phyloP scores from a whole-genome alignment of 2,329 filamentous ascomycete genomes.

The Teratosphaeria epicoccoides region DNA sequence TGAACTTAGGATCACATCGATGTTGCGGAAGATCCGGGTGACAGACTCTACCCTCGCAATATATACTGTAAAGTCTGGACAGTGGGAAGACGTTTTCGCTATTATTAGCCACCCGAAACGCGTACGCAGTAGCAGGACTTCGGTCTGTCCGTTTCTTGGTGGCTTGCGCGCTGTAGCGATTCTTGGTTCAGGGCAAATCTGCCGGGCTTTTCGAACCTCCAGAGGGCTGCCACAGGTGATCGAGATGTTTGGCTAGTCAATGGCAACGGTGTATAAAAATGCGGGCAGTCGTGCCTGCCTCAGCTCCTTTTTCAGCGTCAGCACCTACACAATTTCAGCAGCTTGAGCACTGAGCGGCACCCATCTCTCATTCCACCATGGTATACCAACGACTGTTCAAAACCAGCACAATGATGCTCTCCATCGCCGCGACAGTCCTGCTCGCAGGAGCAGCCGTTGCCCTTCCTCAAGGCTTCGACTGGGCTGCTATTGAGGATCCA shows the following conservation, averaged over 20 bases:
- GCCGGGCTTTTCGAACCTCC: background rate
- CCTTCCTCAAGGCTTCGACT: constrained; percentile 16
- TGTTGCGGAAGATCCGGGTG: background rate
- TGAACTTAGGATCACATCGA: background rate
- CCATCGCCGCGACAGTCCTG: constrained; percentile 8
- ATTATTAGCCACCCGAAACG: background rate
- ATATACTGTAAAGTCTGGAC: background rate
- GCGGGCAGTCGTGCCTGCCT: background rate
- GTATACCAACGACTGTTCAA: background rate
- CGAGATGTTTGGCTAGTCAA: background rate
- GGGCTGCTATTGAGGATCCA: constrained; percentile 9
- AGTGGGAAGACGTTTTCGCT: background rate
- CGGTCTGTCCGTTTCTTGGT: background rate
- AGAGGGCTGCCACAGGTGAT: background rate
- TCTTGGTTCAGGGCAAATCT: background rate
- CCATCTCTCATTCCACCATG: background rate
- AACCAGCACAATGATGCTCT: constrained; percentile 7
- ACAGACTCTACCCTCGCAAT: background rate
- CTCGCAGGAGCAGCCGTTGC: constrained; percentile 13
- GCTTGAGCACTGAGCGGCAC: background rate
- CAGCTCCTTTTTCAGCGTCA: background rate
- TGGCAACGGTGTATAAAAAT: background rate
- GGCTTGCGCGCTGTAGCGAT: background rate
- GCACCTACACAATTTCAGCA: background rate
- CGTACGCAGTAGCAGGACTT: background rate